Conservation (phyloP, 306 rosid species). For the Citrullus amarus region DNA sequence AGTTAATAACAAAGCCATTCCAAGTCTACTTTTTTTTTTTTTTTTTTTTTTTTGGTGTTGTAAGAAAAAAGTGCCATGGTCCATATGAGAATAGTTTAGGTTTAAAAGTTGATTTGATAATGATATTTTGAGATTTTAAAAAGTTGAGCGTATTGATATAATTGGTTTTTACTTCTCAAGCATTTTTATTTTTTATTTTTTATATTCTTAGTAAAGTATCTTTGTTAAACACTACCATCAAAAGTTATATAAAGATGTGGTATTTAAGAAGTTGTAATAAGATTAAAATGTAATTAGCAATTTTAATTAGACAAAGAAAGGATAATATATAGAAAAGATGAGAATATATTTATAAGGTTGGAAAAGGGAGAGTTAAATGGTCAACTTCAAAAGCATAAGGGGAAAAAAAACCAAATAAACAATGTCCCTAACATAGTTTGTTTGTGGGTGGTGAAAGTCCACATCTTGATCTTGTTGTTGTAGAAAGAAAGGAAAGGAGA, state of each 20-base stretch:
- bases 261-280: neutral
- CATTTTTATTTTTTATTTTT: neutral
- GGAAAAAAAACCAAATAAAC: neutral
- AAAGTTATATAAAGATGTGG: neutral
- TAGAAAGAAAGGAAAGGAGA: neutral
- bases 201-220: neutral
- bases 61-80: neutral
- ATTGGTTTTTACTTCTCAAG: neutral
- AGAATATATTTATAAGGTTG: no score
- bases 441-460: constrained; percentile 1
- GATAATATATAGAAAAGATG: no score
- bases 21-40: neutral
- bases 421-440: neutral
- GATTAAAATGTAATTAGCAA: neutral
- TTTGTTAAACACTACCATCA: neutral
- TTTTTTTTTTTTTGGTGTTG: neutral
- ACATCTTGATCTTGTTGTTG: neutral
- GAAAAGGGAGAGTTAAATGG: neutral
- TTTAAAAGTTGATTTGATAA: neutral
- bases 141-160: neutral
- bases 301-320: neutral
- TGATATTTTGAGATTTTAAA: neutral
- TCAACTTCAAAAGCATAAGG: neutral
- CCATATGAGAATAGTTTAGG: neutral
- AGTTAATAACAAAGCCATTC: constrained; percentile 4